Conservation (phyloP, 2,329 filamentous ascomycete genomes). For the Laburnicola sp. region DNA sequence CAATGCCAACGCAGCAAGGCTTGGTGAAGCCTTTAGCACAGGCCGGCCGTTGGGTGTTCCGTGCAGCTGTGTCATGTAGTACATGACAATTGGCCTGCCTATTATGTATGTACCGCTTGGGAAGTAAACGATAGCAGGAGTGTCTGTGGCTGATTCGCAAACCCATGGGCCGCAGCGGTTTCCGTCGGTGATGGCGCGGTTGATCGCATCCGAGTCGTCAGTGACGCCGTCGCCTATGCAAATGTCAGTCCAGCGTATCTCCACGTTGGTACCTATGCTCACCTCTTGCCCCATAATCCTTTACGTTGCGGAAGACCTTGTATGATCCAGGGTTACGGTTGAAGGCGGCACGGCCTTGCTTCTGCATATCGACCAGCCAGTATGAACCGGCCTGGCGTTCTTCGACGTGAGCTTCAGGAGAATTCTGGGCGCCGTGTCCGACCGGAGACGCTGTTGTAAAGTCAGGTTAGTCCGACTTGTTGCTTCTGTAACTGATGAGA, state of each 20-base stretch:
- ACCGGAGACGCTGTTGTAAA: slow-evolving; percentile 12
- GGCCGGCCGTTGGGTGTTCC: slow-evolving; percentile 62
- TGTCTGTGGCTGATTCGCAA: slow-evolving; percentile 54
- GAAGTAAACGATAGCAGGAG: slow-evolving; percentile 58
- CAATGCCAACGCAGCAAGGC: slow-evolving; percentile 59
- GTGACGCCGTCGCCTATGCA: slow-evolving; percentile 42
- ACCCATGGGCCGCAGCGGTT: slow-evolving; percentile 49
- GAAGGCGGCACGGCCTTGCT: slow-evolving; percentile 49
- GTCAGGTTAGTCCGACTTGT: not conserved
- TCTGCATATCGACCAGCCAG: slow-evolving; percentile 50
- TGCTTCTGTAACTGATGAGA: not conserved
- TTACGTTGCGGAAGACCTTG: slow-evolving; percentile 51
- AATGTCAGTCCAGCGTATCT: slow-evolving; percentile 13
- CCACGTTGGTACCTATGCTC: not conserved
- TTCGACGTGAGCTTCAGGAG: slow-evolving; percentile 2
- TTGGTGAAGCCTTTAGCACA: slow-evolving; percentile 57
- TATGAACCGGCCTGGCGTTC: slow-evolving; percentile 31
- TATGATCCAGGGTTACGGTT: slow-evolving; percentile 44
- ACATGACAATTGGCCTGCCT: slow-evolving; percentile 58
- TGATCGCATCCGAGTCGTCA: slow-evolving; percentile 60
- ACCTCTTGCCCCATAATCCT: slow-evolving; percentile 51
- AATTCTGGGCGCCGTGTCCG: slow-evolving; percentile 5
- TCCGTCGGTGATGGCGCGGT: slow-evolving; percentile 50
- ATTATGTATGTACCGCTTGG: slow-evolving; percentile 16
- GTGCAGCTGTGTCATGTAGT: slow-evolving; percentile 66